Conservation (phyloP, 73 alveolate species). For the Paramecium tetraurelia region DNA sequence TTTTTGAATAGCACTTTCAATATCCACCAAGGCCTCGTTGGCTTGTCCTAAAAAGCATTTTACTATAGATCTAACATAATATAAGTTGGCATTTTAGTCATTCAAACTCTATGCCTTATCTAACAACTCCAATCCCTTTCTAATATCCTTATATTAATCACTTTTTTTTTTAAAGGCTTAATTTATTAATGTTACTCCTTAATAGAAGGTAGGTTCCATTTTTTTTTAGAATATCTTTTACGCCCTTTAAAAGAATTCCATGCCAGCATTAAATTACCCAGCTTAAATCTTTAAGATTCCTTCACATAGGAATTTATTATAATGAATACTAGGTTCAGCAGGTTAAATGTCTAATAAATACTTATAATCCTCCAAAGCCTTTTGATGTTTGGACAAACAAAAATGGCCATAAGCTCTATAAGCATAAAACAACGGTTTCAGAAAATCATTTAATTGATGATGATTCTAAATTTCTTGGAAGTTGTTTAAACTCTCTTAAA, state of each 20-base stretch:
- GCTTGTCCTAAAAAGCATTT: constrained; percentile 41
- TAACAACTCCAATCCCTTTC: constrained; percentile 39
- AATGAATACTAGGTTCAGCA: constrained; percentile 51
- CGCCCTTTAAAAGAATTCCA: constrained; percentile 53
- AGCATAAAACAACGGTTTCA: constrained; percentile 58
- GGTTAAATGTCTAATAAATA: background rate
- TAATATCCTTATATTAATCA: background rate
- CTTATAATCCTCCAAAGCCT: constrained; percentile 64
- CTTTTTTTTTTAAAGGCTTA: constrained; percentile 30
- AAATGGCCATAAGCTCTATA: constrained; percentile 67
- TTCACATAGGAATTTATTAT: constrained; percentile 60
- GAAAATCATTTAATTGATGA: constrained; percentile 53
- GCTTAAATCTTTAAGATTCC: constrained; percentile 55
- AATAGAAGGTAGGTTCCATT: constrained; percentile 65
- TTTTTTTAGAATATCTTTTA: constrained; percentile 58
- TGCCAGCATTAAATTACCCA: constrained; percentile 49
- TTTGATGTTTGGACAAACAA: constrained; percentile 59
- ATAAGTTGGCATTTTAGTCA: constrained; percentile 58
- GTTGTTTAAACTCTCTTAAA: constrained; percentile 43
- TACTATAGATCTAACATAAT: constrained; percentile 61
- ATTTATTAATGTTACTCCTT: constrained; percentile 60
- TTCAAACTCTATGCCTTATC: constrained; percentile 50
- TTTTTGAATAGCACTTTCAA: constrained; percentile 66
- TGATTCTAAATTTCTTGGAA: constrained; percentile 25
- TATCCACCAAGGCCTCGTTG: constrained; percentile 46